These are phyloP conservation scores for Phytophthora cactorum DNA, from an alignment of 352 stramenopile genomes.

Conservation along the genomic window DNA sequence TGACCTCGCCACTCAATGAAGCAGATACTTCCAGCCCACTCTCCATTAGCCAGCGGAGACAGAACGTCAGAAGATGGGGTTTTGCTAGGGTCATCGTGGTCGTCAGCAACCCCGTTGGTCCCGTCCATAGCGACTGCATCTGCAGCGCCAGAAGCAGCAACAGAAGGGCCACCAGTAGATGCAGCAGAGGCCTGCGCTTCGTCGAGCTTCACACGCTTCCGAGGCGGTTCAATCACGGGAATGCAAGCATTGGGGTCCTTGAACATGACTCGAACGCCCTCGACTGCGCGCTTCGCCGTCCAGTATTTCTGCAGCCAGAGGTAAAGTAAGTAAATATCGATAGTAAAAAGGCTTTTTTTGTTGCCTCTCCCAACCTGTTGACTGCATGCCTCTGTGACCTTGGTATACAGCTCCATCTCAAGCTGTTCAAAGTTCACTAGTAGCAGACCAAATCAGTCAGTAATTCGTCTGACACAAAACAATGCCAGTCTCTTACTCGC, in stretches of 20 bases:
- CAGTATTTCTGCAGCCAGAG: conserved; percentile 58
- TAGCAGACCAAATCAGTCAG: background rate
- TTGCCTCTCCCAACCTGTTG: conserved; percentile 45
- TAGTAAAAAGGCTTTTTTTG: background rate
- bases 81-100: conserved; percentile 28
- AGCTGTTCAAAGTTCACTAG: conserved; percentile 87
- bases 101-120: conserved; percentile 18
- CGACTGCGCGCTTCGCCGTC: conserved; percentile 71
- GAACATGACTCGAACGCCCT: conserved; percentile 82
- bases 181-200: conserved; percentile 27
- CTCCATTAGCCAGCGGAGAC: conserved; percentile 58
- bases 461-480: background rate
- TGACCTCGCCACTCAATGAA: conserved; percentile 88
- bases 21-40: conserved; percentile 83
- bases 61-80: conserved; percentile 37
- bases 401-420: conserved; percentile 80
- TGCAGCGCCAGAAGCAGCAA: conserved; percentile 5
- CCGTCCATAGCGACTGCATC: conserved; percentile 31
- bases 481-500: conserved; percentile 36
- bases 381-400: conserved; percentile 65
- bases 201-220: conserved; percentile 72
- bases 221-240: conserved; percentile 69
- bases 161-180: conserved; percentile 10
- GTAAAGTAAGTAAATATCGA: background rate
- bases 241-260: conserved; percentile 78